phyloP scores from a whole-genome alignment of 176 grass and related monocot genomes.

The Bolboschoenus planiculmis region DNA sequence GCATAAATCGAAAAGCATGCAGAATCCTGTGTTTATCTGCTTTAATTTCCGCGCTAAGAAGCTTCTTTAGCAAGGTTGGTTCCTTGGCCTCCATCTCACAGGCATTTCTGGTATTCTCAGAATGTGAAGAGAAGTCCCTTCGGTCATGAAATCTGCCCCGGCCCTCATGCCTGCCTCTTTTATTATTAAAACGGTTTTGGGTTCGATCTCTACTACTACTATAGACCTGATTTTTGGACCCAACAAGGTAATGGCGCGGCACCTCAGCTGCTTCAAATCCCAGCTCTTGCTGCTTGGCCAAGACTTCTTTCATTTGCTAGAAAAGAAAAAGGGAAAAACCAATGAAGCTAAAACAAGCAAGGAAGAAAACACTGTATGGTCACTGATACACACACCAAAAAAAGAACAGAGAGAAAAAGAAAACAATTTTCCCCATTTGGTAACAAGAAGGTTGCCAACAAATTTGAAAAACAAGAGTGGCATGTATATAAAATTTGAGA shows the following conservation, averaged over 20 bases:
- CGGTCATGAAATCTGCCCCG: constrained; percentile 32
- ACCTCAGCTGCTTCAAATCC: constrained; percentile 84
- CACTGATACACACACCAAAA: background rate
- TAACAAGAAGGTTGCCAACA: background rate
- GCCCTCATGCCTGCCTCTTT: constrained; percentile 37
- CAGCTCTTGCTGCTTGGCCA: constrained; percentile 80
- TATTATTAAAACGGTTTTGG: constrained; percentile 43
- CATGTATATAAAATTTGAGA: background rate
- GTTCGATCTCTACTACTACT: constrained; percentile 21
- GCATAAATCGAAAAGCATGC: constrained; percentile 67
- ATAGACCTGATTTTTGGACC: constrained; percentile 30
- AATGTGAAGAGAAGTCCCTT: constrained; percentile 11
- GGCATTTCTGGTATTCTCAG: constrained; percentile 1
- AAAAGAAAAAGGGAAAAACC: constrained; percentile 16
- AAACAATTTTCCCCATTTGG: background rate
- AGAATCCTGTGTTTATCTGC: constrained; percentile 67
- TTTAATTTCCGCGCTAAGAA: constrained; percentile 64
- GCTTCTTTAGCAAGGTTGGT: constrained; percentile 77
- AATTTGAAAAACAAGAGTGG: background rate
- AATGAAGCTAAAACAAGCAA: background rate
- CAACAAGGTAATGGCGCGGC: constrained; percentile 61
- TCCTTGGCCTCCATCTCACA: constrained; percentile 36
- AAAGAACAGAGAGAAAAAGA: background rate
- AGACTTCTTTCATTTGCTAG: constrained; percentile 81
- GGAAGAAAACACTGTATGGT: constrained; percentile 17